Evolutionary conservation across 805 yeast genomes (phyloP), one percentile per base, ranked within the genome.

Genomic region (Tetrapisispora iriomotensis): DNA sequence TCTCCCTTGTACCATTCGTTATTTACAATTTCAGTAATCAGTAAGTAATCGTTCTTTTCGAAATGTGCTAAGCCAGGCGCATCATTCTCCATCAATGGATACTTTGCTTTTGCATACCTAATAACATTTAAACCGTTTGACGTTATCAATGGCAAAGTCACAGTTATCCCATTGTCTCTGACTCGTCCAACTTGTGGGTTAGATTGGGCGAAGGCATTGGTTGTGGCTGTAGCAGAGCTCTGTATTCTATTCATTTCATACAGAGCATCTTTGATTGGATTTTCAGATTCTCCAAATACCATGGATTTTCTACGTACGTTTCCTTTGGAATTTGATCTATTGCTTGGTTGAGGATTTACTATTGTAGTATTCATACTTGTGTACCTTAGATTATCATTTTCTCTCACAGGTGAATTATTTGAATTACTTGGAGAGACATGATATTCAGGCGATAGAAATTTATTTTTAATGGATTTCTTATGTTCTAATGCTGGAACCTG

Each of bases 1-100:
- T 59, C 64, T 22, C 64, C 64, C 37, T 46, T 49, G 38, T 38
- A 58, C 64, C 64, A 59, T 38, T 59, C 62, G 8, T 53, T 44
- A 39, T 54, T 56, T 9, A 59, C 49, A 8, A 45, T 44, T 33
- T 56, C 57, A 1, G 60, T 58, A 3, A 59, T 44, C 17, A 59
- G 43, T 15, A 59, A 35, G 39, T 56, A 57, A 35, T 59, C 62
- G 24, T 54, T 54, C 27, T 49, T 52, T 7, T 52, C 54, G 39
- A 59, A 59, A 30, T 55, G 48, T 8, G 54, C 54, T 12, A 59
- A 40, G 28, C 51, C 58, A n/a, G 55, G 45, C 9, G 57, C 56
- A 35, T 46, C 49, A 32, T 54, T 49, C 18, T 57, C 59, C 20
- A 48, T 24, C 17, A 51, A 40, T 6, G 62, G 57, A 41, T 54